phyloP scores from a whole-genome alignment of 2,329 filamentous ascomycete genomes.

The Grosmannia huntii region DNA sequence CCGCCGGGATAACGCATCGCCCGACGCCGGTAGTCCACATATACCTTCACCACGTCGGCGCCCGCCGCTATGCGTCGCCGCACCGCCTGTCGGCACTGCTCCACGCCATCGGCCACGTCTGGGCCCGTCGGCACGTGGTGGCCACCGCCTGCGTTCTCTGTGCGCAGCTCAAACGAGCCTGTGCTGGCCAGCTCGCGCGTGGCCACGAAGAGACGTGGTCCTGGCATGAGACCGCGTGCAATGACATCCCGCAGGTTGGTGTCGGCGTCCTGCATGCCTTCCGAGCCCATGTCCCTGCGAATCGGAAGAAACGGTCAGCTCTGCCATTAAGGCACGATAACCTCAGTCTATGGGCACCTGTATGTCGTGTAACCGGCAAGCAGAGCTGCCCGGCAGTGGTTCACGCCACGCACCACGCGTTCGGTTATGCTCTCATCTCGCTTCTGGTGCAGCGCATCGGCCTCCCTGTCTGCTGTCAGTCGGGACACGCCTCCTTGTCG shows the following conservation, averaged over 20 bases:
- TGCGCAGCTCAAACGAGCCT: constrained; percentile 34
- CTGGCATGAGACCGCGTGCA: constrained; percentile 38
- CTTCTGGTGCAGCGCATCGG: constrained; percentile 32
- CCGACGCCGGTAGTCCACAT: constrained; percentile 33
- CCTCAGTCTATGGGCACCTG: constrained; percentile 1
- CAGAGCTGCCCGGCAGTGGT: constrained; percentile 38
- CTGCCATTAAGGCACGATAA: background rate
- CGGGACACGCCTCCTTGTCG: background rate
- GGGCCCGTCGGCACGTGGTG: constrained; percentile 23
- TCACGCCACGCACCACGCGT: constrained; percentile 38
- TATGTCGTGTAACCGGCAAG: constrained; percentile 47
- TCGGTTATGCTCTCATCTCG: constrained; percentile 46
- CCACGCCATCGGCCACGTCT: constrained; percentile 34
- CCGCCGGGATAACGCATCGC: constrained; percentile 27
- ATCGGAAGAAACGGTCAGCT: background rate
- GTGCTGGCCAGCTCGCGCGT: constrained; percentile 36
- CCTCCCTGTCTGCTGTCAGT: constrained; percentile 19
- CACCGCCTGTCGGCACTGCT: constrained; percentile 31
- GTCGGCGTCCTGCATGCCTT: constrained; percentile 36
- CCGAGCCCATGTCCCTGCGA: constrained; percentile 35
- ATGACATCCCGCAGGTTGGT: constrained; percentile 38
- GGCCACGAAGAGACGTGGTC: constrained; percentile 42
- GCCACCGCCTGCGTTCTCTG: constrained; percentile 28
- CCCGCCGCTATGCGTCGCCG: constrained; percentile 32
- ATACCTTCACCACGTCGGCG: constrained; percentile 39